These are phyloP conservation scores for Rehmannia glutinosa DNA, from an alignment of 257 asterid genomes.

Conservation along the genomic window DNA sequence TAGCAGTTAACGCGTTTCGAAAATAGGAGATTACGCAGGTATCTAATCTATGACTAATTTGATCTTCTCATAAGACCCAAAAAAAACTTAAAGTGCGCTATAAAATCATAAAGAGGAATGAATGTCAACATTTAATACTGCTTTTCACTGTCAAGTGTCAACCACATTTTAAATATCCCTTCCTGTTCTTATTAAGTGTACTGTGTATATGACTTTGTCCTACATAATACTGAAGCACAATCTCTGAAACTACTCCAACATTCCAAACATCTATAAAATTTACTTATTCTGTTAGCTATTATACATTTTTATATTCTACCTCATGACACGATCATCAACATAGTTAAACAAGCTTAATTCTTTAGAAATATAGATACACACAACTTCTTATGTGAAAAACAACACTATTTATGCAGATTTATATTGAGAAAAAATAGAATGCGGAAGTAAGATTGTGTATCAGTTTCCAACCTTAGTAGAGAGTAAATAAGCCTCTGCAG, in stretches of 20 bases:
- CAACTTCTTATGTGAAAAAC: not conserved
- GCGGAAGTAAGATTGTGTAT: not conserved
- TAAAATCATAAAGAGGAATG: not conserved
- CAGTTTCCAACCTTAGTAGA: slow-evolving; percentile 47
- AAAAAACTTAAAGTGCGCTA: not conserved
- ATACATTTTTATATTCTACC: not conserved
- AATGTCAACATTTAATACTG: not conserved
- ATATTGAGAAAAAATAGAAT: slow-evolving; percentile 3
- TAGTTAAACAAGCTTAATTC: not conserved
- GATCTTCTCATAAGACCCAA: not conserved
- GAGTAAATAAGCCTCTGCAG: slow-evolving; percentile 66
- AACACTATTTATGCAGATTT: slow-evolving; percentile 10
- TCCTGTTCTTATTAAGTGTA: not conserved
- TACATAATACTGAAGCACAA: too few relatives aligned
- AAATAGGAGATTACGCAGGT: not conserved
- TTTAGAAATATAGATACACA: not conserved
- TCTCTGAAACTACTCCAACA: slow-evolving; percentile 1
- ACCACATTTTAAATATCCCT: not conserved
- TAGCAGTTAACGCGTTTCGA: too few relatives aligned
- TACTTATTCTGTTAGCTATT: not conserved
- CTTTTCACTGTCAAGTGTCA: not conserved
- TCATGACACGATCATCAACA: not conserved
- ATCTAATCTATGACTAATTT: not conserved
- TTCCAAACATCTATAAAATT: not conserved
- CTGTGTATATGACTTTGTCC: not conserved